Evolutionary conservation across 768 basidiomycete species (phyloP), one percentile per base, ranked within the genome.

Genomic region (Hericium rajendrae): DNA sequence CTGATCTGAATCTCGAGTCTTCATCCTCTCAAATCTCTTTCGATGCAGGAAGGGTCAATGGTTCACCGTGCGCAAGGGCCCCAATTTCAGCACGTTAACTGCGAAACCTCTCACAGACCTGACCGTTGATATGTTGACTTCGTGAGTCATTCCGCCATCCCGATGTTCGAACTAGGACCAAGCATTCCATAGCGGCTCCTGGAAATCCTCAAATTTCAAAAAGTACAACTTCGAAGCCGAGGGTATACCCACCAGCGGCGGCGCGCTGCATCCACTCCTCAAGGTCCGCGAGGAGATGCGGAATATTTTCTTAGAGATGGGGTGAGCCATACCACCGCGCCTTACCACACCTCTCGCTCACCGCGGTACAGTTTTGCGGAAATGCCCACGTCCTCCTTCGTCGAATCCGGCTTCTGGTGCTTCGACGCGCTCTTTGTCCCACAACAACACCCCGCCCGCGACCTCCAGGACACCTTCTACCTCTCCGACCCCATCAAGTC

Each of bases 141-240:
- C 90, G 95, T 97, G 66, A 48, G 89, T 76, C 6, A 43, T 1
- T 3, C 8, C 48, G 38, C 9, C 28, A 12, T 13, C 32, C 9
- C 2, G 51, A 15, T 48, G 57, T 52, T 49, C 18, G 46, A 46
- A 32, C 38, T 57, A 32, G 32, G 32, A 32, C 32, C 6, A 32
- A 32, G 32, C 59, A 55, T 48, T 51, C 59, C 28, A 5, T 65
- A 98, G 95, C 40, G 97, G 94, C 6, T 75, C 90, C 16, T 98
- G 97, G 97, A 94, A 97, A 72, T 86, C 84, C 0, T 81, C 95
- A 1, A 80, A 78, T 9, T 99, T 91, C 81, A 99, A 99, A 70
- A 94, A 94, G 70, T 99, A 98, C 74, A 99, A 99, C 73, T 98
- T 98, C 65, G 94, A 95, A 64, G 94, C 97, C 0, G 94, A 94